phyloP scores from a whole-genome alignment of 768 basidiomycete species.

The Favolaschia claudopus region DNA sequence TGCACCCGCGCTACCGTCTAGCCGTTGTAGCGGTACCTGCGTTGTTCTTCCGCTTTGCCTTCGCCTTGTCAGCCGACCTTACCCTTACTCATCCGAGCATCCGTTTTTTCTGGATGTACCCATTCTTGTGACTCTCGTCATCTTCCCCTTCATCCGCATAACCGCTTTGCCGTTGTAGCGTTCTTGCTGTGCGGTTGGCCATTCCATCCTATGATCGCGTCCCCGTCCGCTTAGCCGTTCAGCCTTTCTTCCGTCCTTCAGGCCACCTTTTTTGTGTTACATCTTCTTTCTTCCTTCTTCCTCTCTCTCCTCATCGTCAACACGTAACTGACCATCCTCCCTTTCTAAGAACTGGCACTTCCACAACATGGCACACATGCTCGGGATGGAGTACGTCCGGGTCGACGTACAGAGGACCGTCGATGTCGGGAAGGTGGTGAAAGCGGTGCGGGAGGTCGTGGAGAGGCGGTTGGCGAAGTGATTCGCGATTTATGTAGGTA shows the following conservation, averaged over 20 bases:
- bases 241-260: background rate
- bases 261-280: background rate
- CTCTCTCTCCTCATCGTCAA: background rate
- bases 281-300: background rate
- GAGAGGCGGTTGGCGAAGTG: background rate
- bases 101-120: background rate
- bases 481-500: too few species aligned
- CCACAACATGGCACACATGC: constrained; percentile 29
- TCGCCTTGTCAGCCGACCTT: too few species aligned
- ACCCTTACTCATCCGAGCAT: background rate
- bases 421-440: constrained; percentile 19
- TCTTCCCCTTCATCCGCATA: background rate
- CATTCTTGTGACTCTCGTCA: background rate
- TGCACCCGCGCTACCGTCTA: background rate
- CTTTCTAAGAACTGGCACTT: constrained; percentile 23
- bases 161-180: background rate
- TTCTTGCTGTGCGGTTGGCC: too few species aligned
- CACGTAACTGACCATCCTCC: background rate
- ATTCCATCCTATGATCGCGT: too few species aligned
- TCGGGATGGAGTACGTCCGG: constrained; percentile 23
- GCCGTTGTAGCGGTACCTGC: background rate
- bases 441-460: constrained; percentile 8
- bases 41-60: background rate
- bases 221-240: background rate
- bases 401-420: constrained; percentile 15